Base-by-base conservation (phyloP, 495 filamentous ascomycete species). In the Xylaria grammica region DNA sequence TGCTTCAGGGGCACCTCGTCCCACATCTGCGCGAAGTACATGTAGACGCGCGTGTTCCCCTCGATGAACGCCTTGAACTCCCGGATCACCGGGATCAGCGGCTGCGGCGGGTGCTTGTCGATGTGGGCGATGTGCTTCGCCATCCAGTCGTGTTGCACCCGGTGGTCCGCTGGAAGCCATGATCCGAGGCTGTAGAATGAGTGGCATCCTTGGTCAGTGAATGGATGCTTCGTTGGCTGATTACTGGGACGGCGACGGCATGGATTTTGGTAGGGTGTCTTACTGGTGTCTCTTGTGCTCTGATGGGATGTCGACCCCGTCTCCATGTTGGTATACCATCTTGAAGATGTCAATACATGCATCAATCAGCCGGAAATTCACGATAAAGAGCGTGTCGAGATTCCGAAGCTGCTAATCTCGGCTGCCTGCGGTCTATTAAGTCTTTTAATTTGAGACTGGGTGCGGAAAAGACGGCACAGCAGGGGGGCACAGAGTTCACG, bases 1-100 rank as follows among this genome's bases (percentile, higher is more conserved):
- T 79, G 72, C 62, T 80, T 82, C 40, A 68, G 66, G 0, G 90
- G 90, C 38, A 93, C 77, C 73, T 92, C 85, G 24, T 82, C 76
- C 77, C 90, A 91, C 90, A 91, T 91, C 62, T 76, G 69, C 50
- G 68, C 69, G 67, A 85, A 85, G 71, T 81, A 79, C 82, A 85
- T 84, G 67, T 78, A 80, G 24, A 85, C 74, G 30, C 75, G 69
- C 15, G 80, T 61, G 54, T 80, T 79, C 19, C 63, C 58, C 59
- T 86, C 82, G 59, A 86, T 85, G 17, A 85, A 46, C 1, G 73
- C 60, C 67, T 81, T 72, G 70, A 86, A 81, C 48, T 83, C 81
- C 45, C 77, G 61, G 27, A 85, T 66, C 4, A 78, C 79, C 1
- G 80, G 80, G 6, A 74, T 73, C 19, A 87, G 75, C 15, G 79